A percentile compares a stretch with the other conserved stretches of the same genome.
Conservation (phyloP, 2,329 filamentous ascomycete species). For the Claviceps sp. region DNA sequence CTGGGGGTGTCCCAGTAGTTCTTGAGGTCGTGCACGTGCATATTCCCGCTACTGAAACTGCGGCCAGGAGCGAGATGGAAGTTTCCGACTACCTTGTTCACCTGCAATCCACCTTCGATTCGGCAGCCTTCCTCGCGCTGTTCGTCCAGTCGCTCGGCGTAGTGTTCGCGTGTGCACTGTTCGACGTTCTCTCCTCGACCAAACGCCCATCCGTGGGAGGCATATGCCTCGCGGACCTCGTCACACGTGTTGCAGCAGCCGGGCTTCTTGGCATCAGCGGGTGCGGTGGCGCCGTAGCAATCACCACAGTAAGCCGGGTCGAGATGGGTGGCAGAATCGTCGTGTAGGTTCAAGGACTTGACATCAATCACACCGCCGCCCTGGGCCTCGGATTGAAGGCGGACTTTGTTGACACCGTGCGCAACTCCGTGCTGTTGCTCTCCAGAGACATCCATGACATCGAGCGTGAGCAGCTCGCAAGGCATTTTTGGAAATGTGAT, state of each 20-base stretch:
- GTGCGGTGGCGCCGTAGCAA: constrained; percentile 77
- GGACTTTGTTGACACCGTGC: constrained; percentile 85
- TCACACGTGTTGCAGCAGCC: constrained; percentile 96
- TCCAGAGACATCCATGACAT: constrained; percentile 98
- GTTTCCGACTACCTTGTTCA: constrained; percentile 98
- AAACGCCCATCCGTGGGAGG: constrained; percentile 82
- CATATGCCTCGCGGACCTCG: constrained; percentile 92
- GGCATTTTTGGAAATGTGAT: constrained; percentile 88
- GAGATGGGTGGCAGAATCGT: constrained; percentile 62
- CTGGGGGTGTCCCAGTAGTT: constrained; percentile 75
- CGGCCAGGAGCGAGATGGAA: constrained; percentile 96
- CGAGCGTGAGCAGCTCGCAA: constrained; percentile 88
- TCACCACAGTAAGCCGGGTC: constrained; percentile 85
- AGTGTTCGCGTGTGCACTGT: constrained; percentile 91
- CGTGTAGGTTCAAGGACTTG: constrained; percentile 50
- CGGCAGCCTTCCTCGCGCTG: constrained; percentile 89
- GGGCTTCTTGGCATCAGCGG: constrained; percentile 56
- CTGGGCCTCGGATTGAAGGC: constrained; percentile 57
- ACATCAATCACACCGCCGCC: constrained; percentile 65
- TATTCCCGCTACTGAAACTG: constrained; percentile 89
- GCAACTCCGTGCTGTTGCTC: constrained; percentile 91
- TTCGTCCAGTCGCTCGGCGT: constrained; percentile 72
- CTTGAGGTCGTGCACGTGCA: constrained; percentile 95
- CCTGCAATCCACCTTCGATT: constrained; percentile 78
- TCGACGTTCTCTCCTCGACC: constrained; percentile 84